Evolutionary conservation across 2,329 filamentous ascomycete genomes (phyloP), one percentile per base, ranked within the genome.

Genomic region (Periconia macrospinosa): DNA sequence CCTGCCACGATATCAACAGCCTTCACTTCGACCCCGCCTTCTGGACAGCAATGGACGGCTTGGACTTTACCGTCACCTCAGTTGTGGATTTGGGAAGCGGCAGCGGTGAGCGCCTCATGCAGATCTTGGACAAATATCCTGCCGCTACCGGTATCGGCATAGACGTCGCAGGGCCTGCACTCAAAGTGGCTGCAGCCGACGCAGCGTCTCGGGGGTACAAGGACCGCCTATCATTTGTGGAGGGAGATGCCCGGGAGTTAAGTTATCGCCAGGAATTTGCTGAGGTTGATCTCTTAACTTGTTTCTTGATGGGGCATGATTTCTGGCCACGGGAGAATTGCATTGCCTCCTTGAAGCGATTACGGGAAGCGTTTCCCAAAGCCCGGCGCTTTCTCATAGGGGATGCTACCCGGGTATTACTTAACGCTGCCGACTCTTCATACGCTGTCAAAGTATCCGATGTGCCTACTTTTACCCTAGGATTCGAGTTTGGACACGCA

Each of bases 271-370:
- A 55, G 11, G 53, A 53, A 27, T 55, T 55, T 41, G 50, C 53
- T 18, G 20, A 53, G 2, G 50, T 55, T 30, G 50, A 55, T 30
- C 37, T 55, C 2, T 41, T 55, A 13, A 53, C 50, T 7, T 55
- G 50, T 27, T 55, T 55, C 41, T 23, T 55, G 44, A 55, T 55
- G 53, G 53, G 50, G 17, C 53, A 53, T 30, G 50, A 55, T 30
- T 48, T 48, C 30, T 48, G 46, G 46, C 46, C 46, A n/a, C 8
- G 46, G n/a, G 46, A 48, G 20, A 48, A 41, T 33, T 48, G 46
- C 18, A 30, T 48, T 27, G 30, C 17, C 15, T 6, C 30, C n/a
- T 20, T 48, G 46, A 14, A 48, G 35, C 46, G 35, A n/a, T 40
- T 48, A 33, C 30, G 30, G 9, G 15, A 48, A 23, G 30, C 30